Conservation (phyloP, 352 stramenopile genomes). For the Globisporangium emineosum region DNA sequence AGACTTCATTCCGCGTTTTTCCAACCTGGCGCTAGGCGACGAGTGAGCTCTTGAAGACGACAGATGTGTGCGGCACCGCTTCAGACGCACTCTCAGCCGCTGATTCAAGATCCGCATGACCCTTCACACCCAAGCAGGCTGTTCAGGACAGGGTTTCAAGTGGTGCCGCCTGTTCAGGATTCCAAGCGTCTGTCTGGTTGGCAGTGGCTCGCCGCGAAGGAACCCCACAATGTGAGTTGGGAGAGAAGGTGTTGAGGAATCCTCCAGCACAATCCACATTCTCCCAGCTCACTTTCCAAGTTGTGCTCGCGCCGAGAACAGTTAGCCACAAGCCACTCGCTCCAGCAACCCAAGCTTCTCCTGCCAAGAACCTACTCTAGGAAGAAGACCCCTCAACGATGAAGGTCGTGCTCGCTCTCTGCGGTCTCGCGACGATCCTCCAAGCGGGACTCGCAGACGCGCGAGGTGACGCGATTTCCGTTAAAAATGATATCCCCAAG, state of each 20-base stretch:
- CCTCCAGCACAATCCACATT: neutral
- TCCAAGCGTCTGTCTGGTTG: neutral
- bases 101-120: neutral
- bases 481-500: neutral
- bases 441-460: neutral
- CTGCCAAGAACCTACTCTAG: neutral
- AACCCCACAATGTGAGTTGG: neutral
- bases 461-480: neutral
- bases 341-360: too few species aligned
- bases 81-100: neutral
- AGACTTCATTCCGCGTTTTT: neutral
- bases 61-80: neutral
- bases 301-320: neutral
- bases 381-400: neutral
- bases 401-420: constrained; percentile 11
- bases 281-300: neutral
- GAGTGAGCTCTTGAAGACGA: neutral
- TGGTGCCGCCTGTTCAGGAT: neutral
- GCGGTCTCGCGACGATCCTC: neutral
- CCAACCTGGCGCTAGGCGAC: neutral
- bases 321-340: too few species aligned
- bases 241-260: too few species aligned
- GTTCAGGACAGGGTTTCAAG: neutral
- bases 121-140: too few species aligned
- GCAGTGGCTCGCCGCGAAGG: too few species aligned